These are phyloP conservation scores for Aspergillus glaucus DNA, from an alignment of 2,329 filamentous ascomycete species.

Conservation along the genomic window DNA sequence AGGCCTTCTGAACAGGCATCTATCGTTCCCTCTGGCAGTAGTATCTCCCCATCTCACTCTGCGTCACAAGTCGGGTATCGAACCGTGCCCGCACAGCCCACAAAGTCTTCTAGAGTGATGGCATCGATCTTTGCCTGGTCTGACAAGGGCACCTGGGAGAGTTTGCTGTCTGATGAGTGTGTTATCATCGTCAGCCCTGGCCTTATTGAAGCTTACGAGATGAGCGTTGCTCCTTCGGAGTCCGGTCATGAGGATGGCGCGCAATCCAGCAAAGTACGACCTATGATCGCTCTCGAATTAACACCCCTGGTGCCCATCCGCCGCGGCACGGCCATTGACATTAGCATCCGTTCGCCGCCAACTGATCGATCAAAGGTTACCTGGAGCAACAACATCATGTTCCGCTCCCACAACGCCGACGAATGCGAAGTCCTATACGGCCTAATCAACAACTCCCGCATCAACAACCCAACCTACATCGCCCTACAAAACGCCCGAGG, in stretches of 20 bases:
- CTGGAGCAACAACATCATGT: slow-evolving; percentile 75
- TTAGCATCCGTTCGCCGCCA: slow-evolving; percentile 85
- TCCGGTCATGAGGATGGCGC: slow-evolving; percentile 13
- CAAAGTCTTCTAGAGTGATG: slow-evolving; percentile 49
- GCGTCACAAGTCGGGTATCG: slow-evolving; percentile 69
- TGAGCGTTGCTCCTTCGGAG: slow-evolving; percentile 42
- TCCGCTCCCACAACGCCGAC: slow-evolving; percentile 68
- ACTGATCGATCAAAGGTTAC: slow-evolving; percentile 65
- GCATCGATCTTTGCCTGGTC: slow-evolving; percentile 59
- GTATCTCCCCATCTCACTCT: slow-evolving; percentile 72
- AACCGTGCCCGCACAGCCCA: slow-evolving; percentile 42
- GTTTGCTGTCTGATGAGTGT: slow-evolving; percentile 56
- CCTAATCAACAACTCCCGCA: slow-evolving; percentile 79
- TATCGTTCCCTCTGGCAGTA: slow-evolving; percentile 43
- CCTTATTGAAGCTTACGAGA: slow-evolving; percentile 58
- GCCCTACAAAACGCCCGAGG: slow-evolving; percentile 64
- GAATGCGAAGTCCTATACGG: slow-evolving; percentile 80
- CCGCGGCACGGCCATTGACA: slow-evolving; percentile 84
- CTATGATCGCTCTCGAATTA: slow-evolving; percentile 68
- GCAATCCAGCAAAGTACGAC: slow-evolving; percentile 31
- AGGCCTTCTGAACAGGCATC: slow-evolving; percentile 32
- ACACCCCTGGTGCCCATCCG: slow-evolving; percentile 86
- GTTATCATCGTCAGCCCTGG: slow-evolving; percentile 58
- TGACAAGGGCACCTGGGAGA: slow-evolving; percentile 58
- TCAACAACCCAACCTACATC: slow-evolving; percentile 90